These are phyloP conservation scores for Metschnikowia henanensis DNA, from an alignment of 805 yeast genomes.

Conservation along the genomic window DNA sequence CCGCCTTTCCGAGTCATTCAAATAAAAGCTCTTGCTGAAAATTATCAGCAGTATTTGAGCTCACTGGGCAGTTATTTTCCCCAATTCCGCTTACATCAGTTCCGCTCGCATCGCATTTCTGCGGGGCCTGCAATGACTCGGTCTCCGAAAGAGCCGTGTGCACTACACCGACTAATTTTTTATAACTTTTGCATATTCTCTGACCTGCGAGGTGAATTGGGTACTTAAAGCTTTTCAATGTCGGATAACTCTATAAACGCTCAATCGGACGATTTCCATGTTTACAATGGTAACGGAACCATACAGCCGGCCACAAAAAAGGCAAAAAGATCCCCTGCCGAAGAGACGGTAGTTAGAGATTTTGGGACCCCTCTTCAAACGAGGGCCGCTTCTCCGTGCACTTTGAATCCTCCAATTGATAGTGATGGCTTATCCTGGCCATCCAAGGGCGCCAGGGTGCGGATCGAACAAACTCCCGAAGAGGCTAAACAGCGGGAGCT, in stretches of 20 bases:
- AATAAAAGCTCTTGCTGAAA: too few relatives aligned
- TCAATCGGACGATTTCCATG: background rate
- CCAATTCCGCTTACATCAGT: background rate
- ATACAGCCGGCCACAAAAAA: constrained; percentile 19
- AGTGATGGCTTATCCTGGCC: constrained; percentile 96
- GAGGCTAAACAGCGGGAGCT: constrained; percentile 65
- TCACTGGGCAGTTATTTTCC: too few relatives aligned
- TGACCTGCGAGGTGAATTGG: too few relatives aligned
- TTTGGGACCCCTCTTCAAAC: constrained; percentile 62
- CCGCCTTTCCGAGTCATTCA: too few relatives aligned
- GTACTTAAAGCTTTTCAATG: background rate
- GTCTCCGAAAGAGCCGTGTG: background rate
- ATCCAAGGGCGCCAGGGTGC: constrained; percentile 72
- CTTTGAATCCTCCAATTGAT: constrained; percentile 82
- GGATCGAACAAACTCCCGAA: constrained; percentile 69
- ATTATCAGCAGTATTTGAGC: too few relatives aligned
- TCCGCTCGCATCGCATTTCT: background rate
- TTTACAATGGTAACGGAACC: background rate
- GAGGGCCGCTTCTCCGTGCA: constrained; percentile 80
- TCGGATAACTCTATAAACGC: background rate
- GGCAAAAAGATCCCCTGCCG: constrained; percentile 20
- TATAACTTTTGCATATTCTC: too few relatives aligned
- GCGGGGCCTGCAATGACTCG: background rate
- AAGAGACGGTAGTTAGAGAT: constrained; percentile 12
- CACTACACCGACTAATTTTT: too few relatives aligned